phyloP scores from a whole-genome alignment of 148 eudicot genomes.

The Vaccinium darrowii region DNA sequence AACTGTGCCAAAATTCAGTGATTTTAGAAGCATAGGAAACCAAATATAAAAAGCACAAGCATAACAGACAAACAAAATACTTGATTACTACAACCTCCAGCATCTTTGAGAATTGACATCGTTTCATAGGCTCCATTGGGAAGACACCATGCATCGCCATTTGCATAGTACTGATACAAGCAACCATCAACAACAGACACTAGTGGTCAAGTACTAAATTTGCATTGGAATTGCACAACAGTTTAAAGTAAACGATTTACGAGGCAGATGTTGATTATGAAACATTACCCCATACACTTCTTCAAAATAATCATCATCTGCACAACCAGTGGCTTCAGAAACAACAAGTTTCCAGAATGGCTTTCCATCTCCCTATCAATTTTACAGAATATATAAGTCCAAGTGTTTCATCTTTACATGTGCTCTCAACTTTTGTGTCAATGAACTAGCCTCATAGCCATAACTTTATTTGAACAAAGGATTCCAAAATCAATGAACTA shows the following conservation, averaged over 20 bases:
- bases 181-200: neutral
- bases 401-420: neutral
- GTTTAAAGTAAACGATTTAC: neutral
- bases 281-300: conserved; percentile 80
- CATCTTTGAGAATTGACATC: conserved; percentile 57
- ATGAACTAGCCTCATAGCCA: neutral
- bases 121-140: conserved; percentile 84
- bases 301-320: conserved; percentile 68
- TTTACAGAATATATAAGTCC: neutral
- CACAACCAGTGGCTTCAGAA: conserved; percentile 92
- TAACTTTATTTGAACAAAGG: neutral
- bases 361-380: conserved; percentile 82
- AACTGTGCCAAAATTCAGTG: conserved; percentile 49
- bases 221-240: neutral
- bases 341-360: conserved; percentile 96
- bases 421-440: neutral
- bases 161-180: conserved; percentile 77
- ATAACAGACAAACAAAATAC: conserved; percentile 32
- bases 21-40: neutral
- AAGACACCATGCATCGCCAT: conserved; percentile 89
- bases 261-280: neutral
- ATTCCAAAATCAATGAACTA: neutral
- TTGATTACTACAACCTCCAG: conserved; percentile 70
- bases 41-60: neutral
- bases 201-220: neutral